phyloP scores from a whole-genome alignment of 805 yeast species.

The Candida pini region DNA sequence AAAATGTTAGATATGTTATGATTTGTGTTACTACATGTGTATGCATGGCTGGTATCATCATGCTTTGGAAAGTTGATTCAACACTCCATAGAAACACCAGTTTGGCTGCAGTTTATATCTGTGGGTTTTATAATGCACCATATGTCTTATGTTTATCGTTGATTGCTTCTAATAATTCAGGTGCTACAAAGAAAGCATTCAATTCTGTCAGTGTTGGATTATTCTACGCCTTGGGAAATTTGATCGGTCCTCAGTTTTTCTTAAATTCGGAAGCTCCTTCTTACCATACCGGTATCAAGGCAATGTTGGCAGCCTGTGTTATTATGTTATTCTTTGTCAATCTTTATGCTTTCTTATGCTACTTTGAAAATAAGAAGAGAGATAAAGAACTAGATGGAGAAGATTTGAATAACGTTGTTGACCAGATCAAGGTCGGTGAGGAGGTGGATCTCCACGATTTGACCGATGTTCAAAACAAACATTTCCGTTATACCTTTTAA shows the following conservation, averaged over 20 bases:
- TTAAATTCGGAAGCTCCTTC: conserved; percentile 44
- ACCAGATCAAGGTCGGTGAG: conserved; percentile 11
- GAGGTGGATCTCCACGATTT: conserved; percentile 32
- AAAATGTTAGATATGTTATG: conserved; percentile 21
- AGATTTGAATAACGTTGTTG: conserved; percentile 7
- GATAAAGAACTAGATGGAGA: conserved; percentile 29
- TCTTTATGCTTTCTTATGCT: conserved; percentile 14
- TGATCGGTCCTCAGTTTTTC: conserved; percentile 63
- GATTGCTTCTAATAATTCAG: conserved; percentile 44
- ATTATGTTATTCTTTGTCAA: conserved; percentile 16
- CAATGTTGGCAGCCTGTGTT: conserved; percentile 25
- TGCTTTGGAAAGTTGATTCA: conserved; percentile 19
- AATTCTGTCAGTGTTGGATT: conserved; percentile 31
- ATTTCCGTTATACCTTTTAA: conserved; percentile 45
- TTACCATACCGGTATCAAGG: conserved; percentile 53
- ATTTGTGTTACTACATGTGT: conserved; percentile 19
- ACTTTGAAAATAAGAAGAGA: conserved; percentile 43
- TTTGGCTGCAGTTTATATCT: conserved; percentile 20
- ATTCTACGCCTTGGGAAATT: conserved; percentile 52
- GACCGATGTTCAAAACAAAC: conserved; percentile 54
- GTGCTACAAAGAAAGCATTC: conserved; percentile 55
- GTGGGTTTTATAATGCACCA: conserved; percentile 18
- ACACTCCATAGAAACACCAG: conserved; percentile 16
- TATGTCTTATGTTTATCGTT: conserved; percentile 18
- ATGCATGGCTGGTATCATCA: conserved; percentile 27